These are phyloP conservation scores for Claviceps sp. DNA, from an alignment of 2,329 filamentous ascomycete genomes.

Conservation along the genomic window DNA sequence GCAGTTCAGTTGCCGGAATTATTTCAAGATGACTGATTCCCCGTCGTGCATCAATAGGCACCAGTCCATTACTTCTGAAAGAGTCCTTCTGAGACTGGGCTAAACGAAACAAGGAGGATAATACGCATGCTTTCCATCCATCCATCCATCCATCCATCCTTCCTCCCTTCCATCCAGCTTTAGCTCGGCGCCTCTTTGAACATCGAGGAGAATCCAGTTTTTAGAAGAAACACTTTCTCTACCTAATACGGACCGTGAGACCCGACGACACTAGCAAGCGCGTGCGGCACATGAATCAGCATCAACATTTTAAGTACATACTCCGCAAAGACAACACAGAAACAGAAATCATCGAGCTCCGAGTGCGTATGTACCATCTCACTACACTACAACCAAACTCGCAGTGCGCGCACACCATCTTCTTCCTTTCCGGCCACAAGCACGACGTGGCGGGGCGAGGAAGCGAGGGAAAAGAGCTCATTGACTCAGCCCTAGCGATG, in stretches of 20 bases:
- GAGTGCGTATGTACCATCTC: neutral
- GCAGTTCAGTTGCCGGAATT: too few species aligned
- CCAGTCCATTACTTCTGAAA: too few species aligned
- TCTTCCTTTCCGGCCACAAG: neutral
- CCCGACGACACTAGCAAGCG: neutral
- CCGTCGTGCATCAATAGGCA: too few species aligned
- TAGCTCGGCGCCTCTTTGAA: too few species aligned
- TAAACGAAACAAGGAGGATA: too few species aligned
- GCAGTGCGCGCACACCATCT: slow-evolving; percentile 1
- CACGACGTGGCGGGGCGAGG: neutral
- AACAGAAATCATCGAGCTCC: slow-evolving; percentile 1
- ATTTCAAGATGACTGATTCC: too few species aligned
- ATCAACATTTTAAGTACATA: neutral
- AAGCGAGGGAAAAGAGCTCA: neutral
- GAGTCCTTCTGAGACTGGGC: too few species aligned
- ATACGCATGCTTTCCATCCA: too few species aligned
- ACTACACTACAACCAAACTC: neutral
- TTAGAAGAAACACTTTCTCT: too few species aligned
- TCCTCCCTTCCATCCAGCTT: too few species aligned
- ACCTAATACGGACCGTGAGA: neutral
- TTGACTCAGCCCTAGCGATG: neutral
- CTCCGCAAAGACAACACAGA: neutral
- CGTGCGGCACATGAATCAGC: neutral
- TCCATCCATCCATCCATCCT: too few species aligned
- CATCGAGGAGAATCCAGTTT: too few species aligned